phyloP scores from a whole-genome alignment of 352 stramenopile species.

The Phytophthora megakarya region DNA sequence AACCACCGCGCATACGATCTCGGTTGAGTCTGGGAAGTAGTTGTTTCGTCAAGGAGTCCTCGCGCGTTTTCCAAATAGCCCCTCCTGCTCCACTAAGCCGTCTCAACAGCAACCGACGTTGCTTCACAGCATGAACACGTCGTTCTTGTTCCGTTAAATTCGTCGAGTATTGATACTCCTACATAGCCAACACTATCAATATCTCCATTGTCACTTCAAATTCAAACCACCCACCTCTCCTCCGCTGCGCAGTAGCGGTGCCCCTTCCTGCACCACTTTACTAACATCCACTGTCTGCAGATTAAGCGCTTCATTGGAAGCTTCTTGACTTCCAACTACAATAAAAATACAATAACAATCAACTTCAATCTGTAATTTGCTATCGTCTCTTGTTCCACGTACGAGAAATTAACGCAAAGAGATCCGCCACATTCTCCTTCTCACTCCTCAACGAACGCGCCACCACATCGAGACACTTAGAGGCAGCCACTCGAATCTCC shows the following conservation, averaged over 20 bases:
- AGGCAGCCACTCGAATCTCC: slow-evolving; percentile 75
- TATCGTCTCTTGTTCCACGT: slow-evolving; percentile 4
- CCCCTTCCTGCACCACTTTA: slow-evolving; percentile 60
- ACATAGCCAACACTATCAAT: neutral
- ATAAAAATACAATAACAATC: neutral
- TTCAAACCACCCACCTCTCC: slow-evolving; percentile 52
- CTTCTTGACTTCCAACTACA: slow-evolving; percentile 56
- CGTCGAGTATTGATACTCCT: slow-evolving; percentile 79
- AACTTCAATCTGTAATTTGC: neutral
- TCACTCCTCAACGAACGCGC: slow-evolving; percentile 44
- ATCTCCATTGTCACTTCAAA: neutral
- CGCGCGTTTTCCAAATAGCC: slow-evolving; percentile 64
- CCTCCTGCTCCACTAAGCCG: slow-evolving; percentile 58
- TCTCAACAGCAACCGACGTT: slow-evolving; percentile 70
- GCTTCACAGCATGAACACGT: slow-evolving; percentile 51
- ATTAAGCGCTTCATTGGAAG: slow-evolving; percentile 46
- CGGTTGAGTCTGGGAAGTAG: slow-evolving; percentile 70
- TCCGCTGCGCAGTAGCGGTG: slow-evolving; percentile 72
- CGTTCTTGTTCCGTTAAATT: slow-evolving; percentile 65
- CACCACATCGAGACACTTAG: slow-evolving; percentile 66
- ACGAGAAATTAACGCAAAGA: slow-evolving; percentile 58
- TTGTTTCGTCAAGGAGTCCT: slow-evolving; percentile 65
- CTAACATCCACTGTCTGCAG: slow-evolving; percentile 62
- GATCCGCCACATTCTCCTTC: slow-evolving; percentile 36
- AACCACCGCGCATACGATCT: slow-evolving; percentile 45